Percentiles rank a stretch among this genome's conserved stretches.
These are phyloP conservation scores for Volvox carteri DNA, from an alignment of 163 green algal species.

Conservation along the genomic window DNA sequence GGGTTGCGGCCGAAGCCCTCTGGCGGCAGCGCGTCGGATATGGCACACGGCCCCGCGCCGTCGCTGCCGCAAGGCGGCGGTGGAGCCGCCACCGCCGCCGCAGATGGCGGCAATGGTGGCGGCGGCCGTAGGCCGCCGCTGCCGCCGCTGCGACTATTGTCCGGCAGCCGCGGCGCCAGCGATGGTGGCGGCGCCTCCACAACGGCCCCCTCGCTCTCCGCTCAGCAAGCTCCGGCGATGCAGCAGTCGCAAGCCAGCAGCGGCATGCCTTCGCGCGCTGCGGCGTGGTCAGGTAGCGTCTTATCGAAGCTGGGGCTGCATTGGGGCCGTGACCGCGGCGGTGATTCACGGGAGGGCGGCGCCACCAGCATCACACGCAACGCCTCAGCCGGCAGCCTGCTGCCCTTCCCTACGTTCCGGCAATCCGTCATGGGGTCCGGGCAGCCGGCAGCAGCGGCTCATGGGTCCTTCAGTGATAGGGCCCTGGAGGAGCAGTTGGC, in stretches of 20 bases:
- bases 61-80: background rate
- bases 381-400: background rate
- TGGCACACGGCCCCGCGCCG: background rate
- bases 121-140: slow-evolving; percentile 21
- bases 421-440: background rate
- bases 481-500: slow-evolving; percentile 37
- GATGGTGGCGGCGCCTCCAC: background rate
- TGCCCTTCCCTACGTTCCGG: background rate
- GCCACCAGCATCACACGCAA: slow-evolving; percentile 20
- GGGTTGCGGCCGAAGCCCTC: background rate
- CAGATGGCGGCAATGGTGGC: background rate
- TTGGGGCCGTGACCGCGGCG: slow-evolving; percentile 11
- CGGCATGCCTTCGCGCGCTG: background rate
- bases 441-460: background rate
- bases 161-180: slow-evolving; percentile 16
- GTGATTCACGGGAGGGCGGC: background rate
- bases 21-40: background rate
- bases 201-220: background rate
- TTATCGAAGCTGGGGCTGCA: slow-evolving; percentile 45
- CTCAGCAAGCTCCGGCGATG: background rate
- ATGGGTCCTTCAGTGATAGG: slow-evolving; percentile 34
- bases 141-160: background rate
- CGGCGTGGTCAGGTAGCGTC: background rate
- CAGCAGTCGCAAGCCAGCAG: background rate
- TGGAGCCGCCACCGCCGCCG: background rate